Base-by-base conservation (phyloP, 176 grass and related monocot genomes). In the Lolium perenne region DNA sequence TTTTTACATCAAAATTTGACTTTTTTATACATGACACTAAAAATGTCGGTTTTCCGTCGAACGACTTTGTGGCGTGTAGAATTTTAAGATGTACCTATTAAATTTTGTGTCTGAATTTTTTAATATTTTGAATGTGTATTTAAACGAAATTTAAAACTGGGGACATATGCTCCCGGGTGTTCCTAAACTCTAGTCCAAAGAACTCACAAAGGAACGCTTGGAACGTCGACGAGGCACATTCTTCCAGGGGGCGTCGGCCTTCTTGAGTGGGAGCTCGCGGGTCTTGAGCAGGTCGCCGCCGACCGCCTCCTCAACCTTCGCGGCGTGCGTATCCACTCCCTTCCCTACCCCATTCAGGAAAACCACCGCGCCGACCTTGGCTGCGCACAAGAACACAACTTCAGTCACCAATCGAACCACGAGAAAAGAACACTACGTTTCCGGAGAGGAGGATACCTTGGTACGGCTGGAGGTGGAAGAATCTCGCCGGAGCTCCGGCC, bases 161-260 rank as follows among this genome's bases (percentile, higher is more conserved):
- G 1, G 2, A 29, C 29, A 29, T 29, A 29, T 29, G 29, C 29
- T 29, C 29, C 29, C 29, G 29, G 29, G 29, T 29, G 29, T 35
- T 40, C 66, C 65, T 40, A 18, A 18, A 38, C 10, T 26, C 9
- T 5, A 17, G 17, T 64, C 15, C 32, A 3, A 38, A 40, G 66
- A 69, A 69, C 66, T 69, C 66, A 69, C 66, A 41, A 69, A 40
- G 32, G 66, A 18, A 20, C 16, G 66, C 35, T 20, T 69, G 16
- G 66, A 0, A 41, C 66, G 63, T 38, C 63, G 26, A 66, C 13
- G 63, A 38, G 26, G 43, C 82, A 95, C 89, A 76, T 91, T 90
- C 78, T 95, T 98, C 85, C 91, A 95, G 76, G 89, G 93, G 80
- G 83, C 87, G 59, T 78, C 89, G 20, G 93, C 85, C 87, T 98